Conservation (phyloP, 345 rosid genomes). For the Durio zibethinus region DNA sequence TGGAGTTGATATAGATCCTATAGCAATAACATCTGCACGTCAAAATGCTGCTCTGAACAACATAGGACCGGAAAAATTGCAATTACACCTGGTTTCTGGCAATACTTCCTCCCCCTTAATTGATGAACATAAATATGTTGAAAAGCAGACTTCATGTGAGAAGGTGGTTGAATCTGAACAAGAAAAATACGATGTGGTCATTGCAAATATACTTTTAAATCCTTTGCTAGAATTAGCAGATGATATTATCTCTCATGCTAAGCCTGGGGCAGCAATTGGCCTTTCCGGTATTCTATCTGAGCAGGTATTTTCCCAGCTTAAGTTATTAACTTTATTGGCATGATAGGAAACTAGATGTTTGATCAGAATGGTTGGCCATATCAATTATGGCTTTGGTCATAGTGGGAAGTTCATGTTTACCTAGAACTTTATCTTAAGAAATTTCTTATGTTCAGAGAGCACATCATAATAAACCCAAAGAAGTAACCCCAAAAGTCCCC, state of each 20-base stretch:
- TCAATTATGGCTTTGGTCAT: not conserved
- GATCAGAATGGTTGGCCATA: not conserved
- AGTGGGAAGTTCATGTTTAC: not conserved
- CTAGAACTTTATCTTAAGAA: no score
- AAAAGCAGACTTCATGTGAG: not conserved
- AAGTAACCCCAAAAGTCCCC: not conserved
- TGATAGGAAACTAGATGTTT: not conserved
- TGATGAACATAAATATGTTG: not conserved
- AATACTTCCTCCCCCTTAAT: constrained; percentile 2
- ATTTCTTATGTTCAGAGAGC: not conserved
- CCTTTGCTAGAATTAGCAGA: constrained; percentile 73
- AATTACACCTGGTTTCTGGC: constrained; percentile 23
- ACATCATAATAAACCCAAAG: not conserved
- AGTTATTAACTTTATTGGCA: not conserved
- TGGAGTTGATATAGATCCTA: constrained; percentile 74
- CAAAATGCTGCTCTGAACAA: constrained; percentile 67
- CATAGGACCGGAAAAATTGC: constrained; percentile 46
- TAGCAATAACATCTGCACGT: constrained; percentile 53
- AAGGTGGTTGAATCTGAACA: constrained; percentile 12
- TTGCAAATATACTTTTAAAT: constrained; percentile 79
- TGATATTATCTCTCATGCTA: constrained; percentile 62
- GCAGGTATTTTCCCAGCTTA: constrained; percentile 36
- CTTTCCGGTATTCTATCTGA: constrained; percentile 72
- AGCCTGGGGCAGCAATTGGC: constrained; percentile 63
- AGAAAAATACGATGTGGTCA: constrained; percentile 56